Evolutionary conservation across 805 yeast genomes (phyloP).

Genomic region (Jamesozyma jinghongensis): DNA sequence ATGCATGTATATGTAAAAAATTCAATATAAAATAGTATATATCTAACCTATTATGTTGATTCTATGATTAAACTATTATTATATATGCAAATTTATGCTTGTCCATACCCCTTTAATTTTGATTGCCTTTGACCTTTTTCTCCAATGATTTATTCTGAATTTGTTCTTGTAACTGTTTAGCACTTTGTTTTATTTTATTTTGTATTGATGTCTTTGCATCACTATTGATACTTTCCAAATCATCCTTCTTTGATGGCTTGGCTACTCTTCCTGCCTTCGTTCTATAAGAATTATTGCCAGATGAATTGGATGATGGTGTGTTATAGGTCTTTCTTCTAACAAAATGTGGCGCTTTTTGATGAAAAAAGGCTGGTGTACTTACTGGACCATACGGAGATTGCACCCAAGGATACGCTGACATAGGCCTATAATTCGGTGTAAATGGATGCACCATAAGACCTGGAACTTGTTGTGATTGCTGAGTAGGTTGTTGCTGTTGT

Average conservation of each 20-base stretch:
- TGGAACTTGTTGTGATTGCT: constrained; percentile 3
- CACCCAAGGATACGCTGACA: constrained; percentile 6
- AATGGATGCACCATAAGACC: constrained; percentile 1
- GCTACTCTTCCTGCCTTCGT: constrained; percentile 1
- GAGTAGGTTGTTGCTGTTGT: constrained; percentile 5
- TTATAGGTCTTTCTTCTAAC: constrained; percentile 6
- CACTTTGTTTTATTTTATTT: constrained; percentile 5
- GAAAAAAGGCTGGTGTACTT: constrained; percentile 2
- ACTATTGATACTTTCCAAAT: neutral
- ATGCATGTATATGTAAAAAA: neutral
- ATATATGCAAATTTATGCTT: too few species aligned
- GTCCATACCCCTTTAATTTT: too few species aligned
- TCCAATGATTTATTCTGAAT: neutral
- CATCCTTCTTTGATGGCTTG: neutral
- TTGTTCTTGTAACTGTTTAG: constrained; percentile 5
- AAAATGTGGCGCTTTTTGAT: constrained; percentile 6
- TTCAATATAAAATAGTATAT: neutral
- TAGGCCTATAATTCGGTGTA: constrained; percentile 4
- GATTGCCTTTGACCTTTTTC: neutral
- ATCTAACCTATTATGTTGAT: too few species aligned
- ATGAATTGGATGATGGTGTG: neutral
- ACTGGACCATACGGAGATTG: constrained; percentile 6
- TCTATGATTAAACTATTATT: too few species aligned
- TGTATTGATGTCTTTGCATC: neutral
- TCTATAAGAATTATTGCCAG: neutral